phyloP scores from a whole-genome alignment of 495 filamentous ascomycete species.

The Hypoxylon cercidicola region DNA sequence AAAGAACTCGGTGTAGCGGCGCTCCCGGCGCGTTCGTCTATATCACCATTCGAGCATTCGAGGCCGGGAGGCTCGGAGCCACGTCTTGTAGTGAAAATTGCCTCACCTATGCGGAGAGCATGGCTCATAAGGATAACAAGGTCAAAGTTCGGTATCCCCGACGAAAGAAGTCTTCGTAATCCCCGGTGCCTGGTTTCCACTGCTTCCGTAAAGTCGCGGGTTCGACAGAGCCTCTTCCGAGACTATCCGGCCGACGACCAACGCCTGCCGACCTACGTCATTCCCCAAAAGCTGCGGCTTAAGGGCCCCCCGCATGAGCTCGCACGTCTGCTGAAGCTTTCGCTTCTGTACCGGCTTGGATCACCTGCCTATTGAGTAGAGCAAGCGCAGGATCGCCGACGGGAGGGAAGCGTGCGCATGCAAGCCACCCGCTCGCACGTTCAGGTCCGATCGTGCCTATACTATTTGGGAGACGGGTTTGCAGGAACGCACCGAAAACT shows the following conservation, averaged over 20 bases:
- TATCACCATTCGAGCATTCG: too few species aligned
- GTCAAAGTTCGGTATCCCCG: too few species aligned
- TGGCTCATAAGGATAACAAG: too few species aligned
- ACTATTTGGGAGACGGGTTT: conserved; percentile 11
- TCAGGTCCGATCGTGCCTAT: conserved; percentile 11
- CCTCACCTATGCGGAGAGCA: too few species aligned
- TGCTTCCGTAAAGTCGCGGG: too few species aligned
- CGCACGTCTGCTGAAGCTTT: conserved; percentile 33
- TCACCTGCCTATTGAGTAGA: conserved; percentile 23
- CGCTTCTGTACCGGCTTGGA: not conserved
- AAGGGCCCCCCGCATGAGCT: conserved; percentile 27
- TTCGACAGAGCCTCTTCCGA: too few species aligned
- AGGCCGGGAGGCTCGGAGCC: too few species aligned
- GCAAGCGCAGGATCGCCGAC: not conserved
- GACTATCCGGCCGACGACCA: not conserved
- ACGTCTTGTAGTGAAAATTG: too few species aligned
- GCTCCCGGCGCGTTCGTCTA: too few species aligned
- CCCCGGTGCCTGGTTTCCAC: too few species aligned
- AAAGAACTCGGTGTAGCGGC: too few species aligned
- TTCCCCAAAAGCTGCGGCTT: conserved; percentile 24
- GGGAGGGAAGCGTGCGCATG: conserved; percentile 20
- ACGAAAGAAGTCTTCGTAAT: too few species aligned
- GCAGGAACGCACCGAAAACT: conserved; percentile 1
- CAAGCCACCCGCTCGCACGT: conserved; percentile 24
- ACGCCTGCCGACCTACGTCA: conserved; percentile 23